Evolutionary conservation across 768 basidiomycete genomes (phyloP), one percentile per base, ranked within the genome.

Genomic region (Leucosporidium creatinivorum): DNA sequence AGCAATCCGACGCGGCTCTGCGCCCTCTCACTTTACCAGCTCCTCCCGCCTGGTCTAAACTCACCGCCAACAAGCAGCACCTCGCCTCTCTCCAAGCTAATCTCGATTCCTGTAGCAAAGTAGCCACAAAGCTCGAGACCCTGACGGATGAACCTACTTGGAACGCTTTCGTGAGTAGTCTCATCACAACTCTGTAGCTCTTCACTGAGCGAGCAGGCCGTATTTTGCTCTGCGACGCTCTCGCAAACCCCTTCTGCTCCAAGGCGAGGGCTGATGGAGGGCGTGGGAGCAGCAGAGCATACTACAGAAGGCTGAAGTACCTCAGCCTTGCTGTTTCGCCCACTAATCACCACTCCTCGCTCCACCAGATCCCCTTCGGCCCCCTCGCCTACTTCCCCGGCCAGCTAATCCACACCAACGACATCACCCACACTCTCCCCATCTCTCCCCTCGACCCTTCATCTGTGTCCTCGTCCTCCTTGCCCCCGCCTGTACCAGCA

Each of bases 401-500:
- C 39, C 61, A 68, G 44, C 65, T 73, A 39, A 50, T 70, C 7
- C 69, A 73, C 64, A 73, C 72, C 30, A 73, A 73, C 67, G 69
- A 69, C 57, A 68, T 73, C 55, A 68, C 67, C 4, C 62, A 60
- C 26, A 50, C 52, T 1, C 10, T 67, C 21, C 36, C 48, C 33
- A 13, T 44, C 39, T n/a, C 44, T 3, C 58, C 58, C 4, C n/a
- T 17, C n/a, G 23, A 23, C 8, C 19, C 36, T 4, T 7, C 58
- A 7, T 26, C 58, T 25, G 4, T n/a, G 4, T 25, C 58, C 4
- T 47, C 58, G 3, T 13, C 39, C 6, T 44, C 39, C 13, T 13
- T 44, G 10, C 39, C 39, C 15, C 2, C 62, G 0, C 1, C 54
- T 1, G 59, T 17, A 18, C 21, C 15, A 21, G 55, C 23, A n/a